These are phyloP conservation scores for Cyberlindnera mycetangii DNA, from an alignment of 805 yeast species.

Conservation along the genomic window DNA sequence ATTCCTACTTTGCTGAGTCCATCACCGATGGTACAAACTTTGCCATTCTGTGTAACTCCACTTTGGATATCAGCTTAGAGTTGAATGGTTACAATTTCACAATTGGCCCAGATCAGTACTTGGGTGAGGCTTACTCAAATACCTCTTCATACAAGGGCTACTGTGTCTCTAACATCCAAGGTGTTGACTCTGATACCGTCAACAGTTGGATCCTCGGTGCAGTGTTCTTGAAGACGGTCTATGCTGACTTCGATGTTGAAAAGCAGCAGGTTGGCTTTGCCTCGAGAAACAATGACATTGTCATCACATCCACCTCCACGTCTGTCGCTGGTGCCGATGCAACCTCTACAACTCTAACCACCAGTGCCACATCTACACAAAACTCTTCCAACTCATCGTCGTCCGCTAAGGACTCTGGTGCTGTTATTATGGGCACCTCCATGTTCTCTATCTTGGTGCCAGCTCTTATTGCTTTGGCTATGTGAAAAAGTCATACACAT, in stretches of 20 bases:
- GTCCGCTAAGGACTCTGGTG: constrained; percentile 12
- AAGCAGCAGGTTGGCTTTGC: constrained; percentile 53
- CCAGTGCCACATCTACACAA: background rate
- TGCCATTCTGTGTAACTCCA: constrained; percentile 55
- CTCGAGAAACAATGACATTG: constrained; percentile 33
- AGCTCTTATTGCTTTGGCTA: constrained; percentile 8
- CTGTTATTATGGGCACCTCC: constrained; percentile 5
- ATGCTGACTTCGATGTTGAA: constrained; percentile 56
- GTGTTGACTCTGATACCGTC: constrained; percentile 38
- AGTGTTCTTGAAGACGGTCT: constrained; percentile 52
- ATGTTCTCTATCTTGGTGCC: constrained; percentile 6
- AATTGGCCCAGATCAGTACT: constrained; percentile 40
- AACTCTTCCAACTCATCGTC: constrained; percentile 5
- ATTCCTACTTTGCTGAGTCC: constrained; percentile 47
- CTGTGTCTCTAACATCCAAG: constrained; percentile 67
- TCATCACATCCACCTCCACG: constrained; percentile 26
- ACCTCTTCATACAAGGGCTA: constrained; percentile 40
- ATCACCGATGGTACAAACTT: constrained; percentile 60
- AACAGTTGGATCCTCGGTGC: constrained; percentile 63
- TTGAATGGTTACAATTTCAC: constrained; percentile 46
- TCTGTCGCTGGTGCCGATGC: constrained; percentile 8
- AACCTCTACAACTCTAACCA: background rate
- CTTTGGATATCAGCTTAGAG: constrained; percentile 38
- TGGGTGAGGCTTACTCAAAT: constrained; percentile 45
- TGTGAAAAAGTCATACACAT: background rate